These are phyloP conservation scores for Botrytis paeoniae DNA, from an alignment of 2,329 filamentous ascomycete species.

Conservation along the genomic window DNA sequence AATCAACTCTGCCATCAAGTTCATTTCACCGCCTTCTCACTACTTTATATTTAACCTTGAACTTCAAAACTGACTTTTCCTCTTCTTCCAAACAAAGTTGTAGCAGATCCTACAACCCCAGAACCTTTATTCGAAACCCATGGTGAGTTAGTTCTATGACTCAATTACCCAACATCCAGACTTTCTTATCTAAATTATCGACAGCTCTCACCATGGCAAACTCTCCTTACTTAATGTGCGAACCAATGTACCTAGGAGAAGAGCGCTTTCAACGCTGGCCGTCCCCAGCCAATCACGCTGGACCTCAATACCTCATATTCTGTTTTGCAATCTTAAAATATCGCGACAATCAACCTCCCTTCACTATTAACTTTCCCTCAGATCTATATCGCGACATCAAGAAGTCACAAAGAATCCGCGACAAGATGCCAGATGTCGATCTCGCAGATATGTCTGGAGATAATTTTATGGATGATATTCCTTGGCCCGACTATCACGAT, in stretches of 20 bases:
- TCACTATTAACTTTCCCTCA: neutral
- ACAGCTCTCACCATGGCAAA: neutral
- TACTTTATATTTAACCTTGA: neutral
- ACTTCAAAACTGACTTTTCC: neutral
- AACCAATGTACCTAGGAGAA: neutral
- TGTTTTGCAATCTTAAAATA: neutral
- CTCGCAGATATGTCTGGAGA: slow-evolving; percentile 1
- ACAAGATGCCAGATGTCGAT: neutral
- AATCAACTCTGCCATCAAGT: neutral
- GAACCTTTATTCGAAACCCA: neutral
- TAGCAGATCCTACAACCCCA: neutral
- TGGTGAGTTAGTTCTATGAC: slow-evolving; percentile 6
- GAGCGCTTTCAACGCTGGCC: slow-evolving; percentile 8
- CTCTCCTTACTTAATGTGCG: neutral
- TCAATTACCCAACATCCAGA: neutral
- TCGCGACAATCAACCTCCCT: neutral
- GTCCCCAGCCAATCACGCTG: neutral
- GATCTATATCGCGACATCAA: neutral
- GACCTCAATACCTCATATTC: neutral
- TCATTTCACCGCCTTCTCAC: neutral
- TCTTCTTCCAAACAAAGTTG: neutral
- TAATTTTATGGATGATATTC: neutral
- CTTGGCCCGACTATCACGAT: neutral
- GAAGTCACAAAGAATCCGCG: neutral
- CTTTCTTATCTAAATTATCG: neutral